phyloP scores from a whole-genome alignment of 192 early-diverging fungal genomes.

The Coemansia sp. region DNA sequence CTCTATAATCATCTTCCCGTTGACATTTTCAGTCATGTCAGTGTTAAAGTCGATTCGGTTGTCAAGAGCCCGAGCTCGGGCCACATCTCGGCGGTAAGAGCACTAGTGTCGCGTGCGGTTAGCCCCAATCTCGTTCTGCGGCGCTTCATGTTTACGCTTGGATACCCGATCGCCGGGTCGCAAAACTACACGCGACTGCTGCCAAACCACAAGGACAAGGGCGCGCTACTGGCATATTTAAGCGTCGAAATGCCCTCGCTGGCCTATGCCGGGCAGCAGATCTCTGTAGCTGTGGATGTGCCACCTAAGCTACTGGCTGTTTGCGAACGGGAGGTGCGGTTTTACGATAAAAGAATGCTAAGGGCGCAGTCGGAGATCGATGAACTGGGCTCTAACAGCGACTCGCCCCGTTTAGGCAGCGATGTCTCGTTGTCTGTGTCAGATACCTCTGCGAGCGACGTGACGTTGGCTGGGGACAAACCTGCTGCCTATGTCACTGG shows the following conservation, averaged over 20 bases:
- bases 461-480: slow-evolving; percentile 51
- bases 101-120: slow-evolving; percentile 15
- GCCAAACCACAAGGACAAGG: slow-evolving; percentile 60
- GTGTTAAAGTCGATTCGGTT: neutral
- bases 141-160: slow-evolving; percentile 45
- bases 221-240: slow-evolving; percentile 52
- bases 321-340: slow-evolving; percentile 58
- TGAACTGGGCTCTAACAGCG: neutral
- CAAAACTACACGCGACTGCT: slow-evolving; percentile 56
- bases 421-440: neutral
- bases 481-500: slow-evolving; percentile 36
- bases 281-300: slow-evolving; percentile 33
- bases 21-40: slow-evolving; percentile 27
- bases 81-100: slow-evolving; percentile 28
- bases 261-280: neutral
- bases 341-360: slow-evolving; percentile 44
- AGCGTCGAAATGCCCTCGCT: slow-evolving; percentile 49
- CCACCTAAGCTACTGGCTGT: slow-evolving; percentile 60
- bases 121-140: slow-evolving; percentile 54
- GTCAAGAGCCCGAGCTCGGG: slow-evolving; percentile 24
- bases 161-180: slow-evolving; percentile 58
- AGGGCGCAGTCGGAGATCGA: slow-evolving; percentile 50
- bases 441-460: slow-evolving; percentile 21
- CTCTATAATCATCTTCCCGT: slow-evolving; percentile 29
- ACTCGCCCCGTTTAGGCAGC: neutral